Percentiles rank a stretch among this genome's conserved stretches.
Evolutionary conservation across 169 alveolate species (phyloP).

Genomic region (Plasmodium malariae): DNA sequence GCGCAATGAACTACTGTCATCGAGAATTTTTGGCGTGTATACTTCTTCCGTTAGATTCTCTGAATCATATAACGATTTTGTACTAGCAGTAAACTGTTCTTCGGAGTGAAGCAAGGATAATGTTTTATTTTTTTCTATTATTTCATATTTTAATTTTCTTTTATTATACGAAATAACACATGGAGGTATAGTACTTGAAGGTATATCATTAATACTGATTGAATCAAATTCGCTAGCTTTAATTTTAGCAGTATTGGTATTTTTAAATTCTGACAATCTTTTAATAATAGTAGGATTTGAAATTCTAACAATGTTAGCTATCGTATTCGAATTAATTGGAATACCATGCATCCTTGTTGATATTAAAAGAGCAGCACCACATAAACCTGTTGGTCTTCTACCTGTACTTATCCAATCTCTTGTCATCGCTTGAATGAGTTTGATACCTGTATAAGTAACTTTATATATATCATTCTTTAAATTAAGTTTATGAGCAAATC

Average conservation of each 20-base stretch:
- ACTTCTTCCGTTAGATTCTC: neutral
- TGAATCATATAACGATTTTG: neutral
- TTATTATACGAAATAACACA: constrained; percentile 79
- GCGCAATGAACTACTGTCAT: neutral
- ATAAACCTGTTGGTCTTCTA: constrained; percentile 98
- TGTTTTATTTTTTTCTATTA: constrained; percentile 45
- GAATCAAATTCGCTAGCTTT: constrained; percentile 94
- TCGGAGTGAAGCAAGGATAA: constrained; percentile 78
- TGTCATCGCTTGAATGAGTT: constrained; percentile 97
- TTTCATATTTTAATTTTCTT: constrained; percentile 75
- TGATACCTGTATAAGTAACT: constrained; percentile 95
- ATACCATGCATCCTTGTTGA: constrained; percentile 97
- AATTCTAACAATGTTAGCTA: constrained; percentile 94
- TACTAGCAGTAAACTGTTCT: constrained; percentile 33
- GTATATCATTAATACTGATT: constrained; percentile 88
- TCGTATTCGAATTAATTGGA: constrained; percentile 89
- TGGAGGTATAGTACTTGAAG: constrained; percentile 88
- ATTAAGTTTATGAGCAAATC: constrained; percentile 95
- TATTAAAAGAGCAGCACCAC: constrained; percentile 99
- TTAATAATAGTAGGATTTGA: constrained; percentile 96
- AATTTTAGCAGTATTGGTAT: constrained; percentile 93
- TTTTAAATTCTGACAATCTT: constrained; percentile 95
- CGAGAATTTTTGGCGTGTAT: neutral
- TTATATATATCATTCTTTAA: constrained; percentile 93
- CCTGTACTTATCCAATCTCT: constrained; percentile 99